phyloP scores from a whole-genome alignment of 106 monocot genomes.

The Dendrobium nobile region DNA sequence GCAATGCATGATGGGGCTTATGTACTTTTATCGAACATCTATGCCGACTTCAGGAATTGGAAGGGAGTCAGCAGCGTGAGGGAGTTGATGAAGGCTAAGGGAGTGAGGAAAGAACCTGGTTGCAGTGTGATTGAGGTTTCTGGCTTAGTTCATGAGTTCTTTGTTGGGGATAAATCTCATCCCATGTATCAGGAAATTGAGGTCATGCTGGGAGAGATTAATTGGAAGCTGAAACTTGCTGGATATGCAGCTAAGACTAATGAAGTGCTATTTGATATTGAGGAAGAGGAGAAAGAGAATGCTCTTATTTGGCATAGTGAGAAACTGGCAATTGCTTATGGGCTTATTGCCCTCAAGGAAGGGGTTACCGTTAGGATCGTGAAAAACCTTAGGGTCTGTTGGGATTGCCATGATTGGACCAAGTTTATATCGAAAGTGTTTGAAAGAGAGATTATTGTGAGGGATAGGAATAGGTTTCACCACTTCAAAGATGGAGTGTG shows the following conservation, averaged over 20 bases:
- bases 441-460: conserved; percentile 34
- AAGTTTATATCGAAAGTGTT: conserved; percentile 34
- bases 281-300: conserved; percentile 51
- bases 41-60: conserved; percentile 66
- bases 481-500: conserved; percentile 31
- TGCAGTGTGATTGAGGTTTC: conserved; percentile 64
- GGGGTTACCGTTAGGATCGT: conserved; percentile 28
- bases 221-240: conserved; percentile 27
- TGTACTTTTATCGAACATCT: conserved; percentile 74
- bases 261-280: conserved; percentile 40
- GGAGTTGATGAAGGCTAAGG: conserved; percentile 55
- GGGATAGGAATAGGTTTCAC: conserved; percentile 49
- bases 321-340: conserved; percentile 44
- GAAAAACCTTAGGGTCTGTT: conserved; percentile 40
- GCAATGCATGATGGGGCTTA: conserved; percentile 59
- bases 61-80: conserved; percentile 45
- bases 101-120: conserved; percentile 69
- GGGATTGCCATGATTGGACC: conserved; percentile 37
- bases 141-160: conserved; percentile 66
- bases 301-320: conserved; percentile 39
- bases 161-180: conserved; percentile 38
- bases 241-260: conserved; percentile 26
- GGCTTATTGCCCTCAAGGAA: conserved; percentile 23
- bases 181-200: conserved; percentile 33
- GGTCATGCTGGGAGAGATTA: conserved; percentile 27